These are phyloP conservation scores for Fusarium zealandicum DNA, from an alignment of 2,329 filamentous ascomycete species.

Conservation along the genomic window DNA sequence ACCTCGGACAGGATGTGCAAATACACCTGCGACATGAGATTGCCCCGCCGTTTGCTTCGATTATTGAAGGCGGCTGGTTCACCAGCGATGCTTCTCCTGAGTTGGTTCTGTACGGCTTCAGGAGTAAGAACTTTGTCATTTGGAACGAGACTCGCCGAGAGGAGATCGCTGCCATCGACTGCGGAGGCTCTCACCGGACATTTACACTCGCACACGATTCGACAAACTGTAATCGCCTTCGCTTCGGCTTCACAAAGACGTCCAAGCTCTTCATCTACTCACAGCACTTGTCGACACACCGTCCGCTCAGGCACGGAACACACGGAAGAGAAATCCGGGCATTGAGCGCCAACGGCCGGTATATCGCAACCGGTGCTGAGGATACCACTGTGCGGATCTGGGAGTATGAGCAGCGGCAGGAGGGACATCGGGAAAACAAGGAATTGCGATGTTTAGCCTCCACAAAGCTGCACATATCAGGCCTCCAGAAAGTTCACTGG, in stretches of 20 bases:
- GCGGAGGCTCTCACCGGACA: constrained; percentile 82
- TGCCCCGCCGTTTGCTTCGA: constrained; percentile 73
- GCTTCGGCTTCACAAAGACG: constrained; percentile 79
- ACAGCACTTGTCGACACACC: constrained; percentile 47
- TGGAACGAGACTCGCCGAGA: constrained; percentile 78
- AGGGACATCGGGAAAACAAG: constrained; percentile 2
- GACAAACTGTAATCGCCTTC: constrained; percentile 45
- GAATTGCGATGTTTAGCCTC: constrained; percentile 63
- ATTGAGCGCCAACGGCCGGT: constrained; percentile 51
- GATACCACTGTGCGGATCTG: constrained; percentile 79
- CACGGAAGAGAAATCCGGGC: constrained; percentile 86
- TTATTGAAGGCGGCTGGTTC: constrained; percentile 77
- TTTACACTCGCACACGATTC: constrained; percentile 62
- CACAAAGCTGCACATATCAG: constrained; percentile 80
- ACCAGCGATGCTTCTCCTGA: constrained; percentile 51
- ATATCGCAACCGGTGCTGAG: constrained; percentile 73
- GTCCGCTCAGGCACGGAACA: constrained; percentile 70
- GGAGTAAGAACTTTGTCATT: constrained; percentile 78
- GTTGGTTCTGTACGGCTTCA: constrained; percentile 82
- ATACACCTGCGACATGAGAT: constrained; percentile 70
- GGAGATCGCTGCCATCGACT: constrained; percentile 76
- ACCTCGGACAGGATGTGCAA: constrained; percentile 21
- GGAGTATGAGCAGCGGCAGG: constrained; percentile 48
- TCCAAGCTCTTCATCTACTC: constrained; percentile 59
- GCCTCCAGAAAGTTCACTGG: constrained; percentile 84